phyloP scores from a whole-genome alignment of 305 asterid species.

The Andrographis paniculata region DNA sequence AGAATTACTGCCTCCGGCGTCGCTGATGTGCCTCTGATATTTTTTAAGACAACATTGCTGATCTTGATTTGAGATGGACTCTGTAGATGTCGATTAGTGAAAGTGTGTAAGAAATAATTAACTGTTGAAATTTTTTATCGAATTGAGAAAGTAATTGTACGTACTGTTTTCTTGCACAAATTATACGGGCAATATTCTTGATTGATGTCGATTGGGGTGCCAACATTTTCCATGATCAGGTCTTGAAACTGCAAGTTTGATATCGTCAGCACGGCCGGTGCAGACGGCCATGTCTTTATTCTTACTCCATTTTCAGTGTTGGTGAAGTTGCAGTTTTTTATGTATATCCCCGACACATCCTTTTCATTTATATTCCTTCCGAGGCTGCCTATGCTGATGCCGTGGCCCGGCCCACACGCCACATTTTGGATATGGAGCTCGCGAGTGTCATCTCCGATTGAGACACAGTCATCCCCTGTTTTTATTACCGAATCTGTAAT shows the following conservation, averaged over 20 bases:
- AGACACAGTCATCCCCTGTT: background rate
- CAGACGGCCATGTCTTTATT: background rate
- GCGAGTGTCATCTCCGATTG: background rate
- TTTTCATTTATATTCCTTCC: background rate
- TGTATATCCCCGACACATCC: background rate
- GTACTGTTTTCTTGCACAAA: background rate
- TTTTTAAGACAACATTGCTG: background rate
- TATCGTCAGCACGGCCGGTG: background rate
- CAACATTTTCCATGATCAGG: background rate
- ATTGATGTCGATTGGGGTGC: background rate
- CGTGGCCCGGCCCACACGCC: background rate
- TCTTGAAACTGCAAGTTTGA: background rate
- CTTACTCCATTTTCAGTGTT: background rate
- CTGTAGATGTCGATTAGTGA: background rate
- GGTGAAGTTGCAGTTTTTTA: background rate
- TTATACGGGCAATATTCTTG: background rate
- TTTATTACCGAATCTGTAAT: background rate
- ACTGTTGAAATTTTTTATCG: background rate
- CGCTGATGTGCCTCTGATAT: background rate
- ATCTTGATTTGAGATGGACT: background rate
- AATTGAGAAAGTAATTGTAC: background rate
- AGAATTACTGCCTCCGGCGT: background rate
- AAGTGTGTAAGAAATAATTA: background rate
- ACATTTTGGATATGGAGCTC: background rate
- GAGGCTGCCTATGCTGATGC: too few species aligned